These are phyloP conservation scores for Lathyrus aphaca DNA, from an alignment of 306 rosid genomes.

Conservation along the genomic window DNA sequence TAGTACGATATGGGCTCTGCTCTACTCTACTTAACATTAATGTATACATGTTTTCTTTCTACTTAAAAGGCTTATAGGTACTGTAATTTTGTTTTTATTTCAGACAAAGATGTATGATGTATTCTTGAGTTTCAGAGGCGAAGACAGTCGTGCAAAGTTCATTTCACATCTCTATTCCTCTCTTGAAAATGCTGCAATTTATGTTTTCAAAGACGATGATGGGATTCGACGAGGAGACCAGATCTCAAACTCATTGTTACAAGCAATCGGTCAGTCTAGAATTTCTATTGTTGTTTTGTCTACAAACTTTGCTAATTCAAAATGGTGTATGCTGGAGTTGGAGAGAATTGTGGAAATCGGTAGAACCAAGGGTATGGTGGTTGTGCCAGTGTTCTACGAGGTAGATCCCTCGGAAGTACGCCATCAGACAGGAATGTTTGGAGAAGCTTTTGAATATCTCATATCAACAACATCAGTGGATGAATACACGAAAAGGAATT, in stretches of 20 bases:
- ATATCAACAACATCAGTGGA: neutral
- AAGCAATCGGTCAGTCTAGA: too few species aligned
- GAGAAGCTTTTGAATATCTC: neutral
- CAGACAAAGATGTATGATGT: neutral
- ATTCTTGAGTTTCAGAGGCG: slow-evolving; percentile 1
- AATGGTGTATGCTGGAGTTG: too few species aligned
- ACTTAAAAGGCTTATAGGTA: neutral
- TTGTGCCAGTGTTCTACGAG: neutral
- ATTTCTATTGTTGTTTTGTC: too few species aligned
- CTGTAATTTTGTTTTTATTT: neutral
- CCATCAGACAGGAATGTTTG: neutral
- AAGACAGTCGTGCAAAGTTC: neutral
- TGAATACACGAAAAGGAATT: neutral
- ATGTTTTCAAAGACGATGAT: too few species aligned
- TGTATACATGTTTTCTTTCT: neutral
- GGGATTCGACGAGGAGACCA: too few species aligned
- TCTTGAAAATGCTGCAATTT: too few species aligned
- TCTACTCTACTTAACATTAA: neutral
- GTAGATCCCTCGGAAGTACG: neutral
- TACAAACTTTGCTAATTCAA: too few species aligned
- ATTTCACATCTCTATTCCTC: too few species aligned
- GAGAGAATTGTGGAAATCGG: neutral
- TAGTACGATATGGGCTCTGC: neutral
- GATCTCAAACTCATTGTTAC: too few species aligned
- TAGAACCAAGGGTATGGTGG: neutral